Conservation (phyloP, 1,284 basidiomycete species). For the Cutaneotrichosporon cutaneum region DNA sequence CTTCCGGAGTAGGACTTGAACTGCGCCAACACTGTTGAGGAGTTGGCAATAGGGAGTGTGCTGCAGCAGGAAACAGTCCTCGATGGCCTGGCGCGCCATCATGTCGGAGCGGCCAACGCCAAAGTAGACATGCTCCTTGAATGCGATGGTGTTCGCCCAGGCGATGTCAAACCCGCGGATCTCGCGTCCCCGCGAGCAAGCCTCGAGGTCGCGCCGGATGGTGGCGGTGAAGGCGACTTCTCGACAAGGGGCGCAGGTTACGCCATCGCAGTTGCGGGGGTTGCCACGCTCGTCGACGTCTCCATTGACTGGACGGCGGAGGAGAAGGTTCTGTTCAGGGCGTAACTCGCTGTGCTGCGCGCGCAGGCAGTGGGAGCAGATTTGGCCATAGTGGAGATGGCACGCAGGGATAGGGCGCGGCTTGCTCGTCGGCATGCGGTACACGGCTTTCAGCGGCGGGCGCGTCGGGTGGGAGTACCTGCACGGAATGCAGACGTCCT, state of each 20-base stretch:
- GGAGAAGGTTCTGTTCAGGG: constrained; percentile 6
- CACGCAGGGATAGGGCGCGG: constrained; percentile 29
- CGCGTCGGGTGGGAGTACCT: neutral
- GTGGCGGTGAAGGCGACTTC: constrained; percentile 11
- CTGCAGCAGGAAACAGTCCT: constrained; percentile 30
- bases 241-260: constrained; percentile 27
- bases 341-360: neutral
- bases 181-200: constrained; percentile 22
- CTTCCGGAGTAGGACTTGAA: constrained; percentile 20
- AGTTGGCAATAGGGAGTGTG: constrained; percentile 33
- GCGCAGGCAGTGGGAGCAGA: constrained; percentile 30
- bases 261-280: neutral
- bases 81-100: constrained; percentile 24
- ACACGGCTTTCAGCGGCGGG: too few species aligned
- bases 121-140: constrained; percentile 19
- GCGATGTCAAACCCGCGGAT: constrained; percentile 15
- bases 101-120: constrained; percentile 13
- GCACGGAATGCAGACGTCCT: constrained; percentile 20
- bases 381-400: constrained; percentile 21
- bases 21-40: constrained; percentile 10
- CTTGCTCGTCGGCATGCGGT: constrained; percentile 15
- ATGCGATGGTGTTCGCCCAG: constrained; percentile 4
- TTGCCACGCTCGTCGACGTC: constrained; percentile 22
- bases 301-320: constrained; percentile 7
- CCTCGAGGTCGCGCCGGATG: constrained; percentile 14